phyloP scores from a whole-genome alignment of 208 protist genomes.

The Acanthamoeba rhysodes region DNA sequence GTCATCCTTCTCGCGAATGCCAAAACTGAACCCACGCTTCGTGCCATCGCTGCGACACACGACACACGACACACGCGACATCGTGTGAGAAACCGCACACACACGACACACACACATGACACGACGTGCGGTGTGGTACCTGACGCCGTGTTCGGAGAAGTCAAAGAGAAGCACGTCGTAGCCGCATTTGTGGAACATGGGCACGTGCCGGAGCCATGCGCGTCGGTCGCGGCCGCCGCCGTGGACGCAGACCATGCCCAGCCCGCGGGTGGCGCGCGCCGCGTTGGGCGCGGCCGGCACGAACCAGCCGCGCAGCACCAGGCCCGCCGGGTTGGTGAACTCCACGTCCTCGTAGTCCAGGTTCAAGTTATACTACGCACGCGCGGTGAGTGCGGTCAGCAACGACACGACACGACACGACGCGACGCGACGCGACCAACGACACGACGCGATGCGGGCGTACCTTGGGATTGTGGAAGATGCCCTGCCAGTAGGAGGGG shows the following conservation, averaged over 20 bases:
- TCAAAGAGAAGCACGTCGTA: constrained; percentile 94
- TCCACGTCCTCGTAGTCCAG: constrained; percentile 92
- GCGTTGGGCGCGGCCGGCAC: constrained; percentile 84
- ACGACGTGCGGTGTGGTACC: background rate
- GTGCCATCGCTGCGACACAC: constrained; percentile 87
- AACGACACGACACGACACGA: too few species aligned
- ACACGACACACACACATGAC: background rate
- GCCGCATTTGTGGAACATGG: constrained; percentile 92
- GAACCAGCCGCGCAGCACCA: constrained; percentile 93
- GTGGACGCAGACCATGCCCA: constrained; percentile 94
- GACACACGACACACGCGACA: background rate
- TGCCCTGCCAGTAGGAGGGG: constrained; percentile 94
- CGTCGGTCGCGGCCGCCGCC: constrained; percentile 94
- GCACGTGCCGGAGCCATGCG: constrained; percentile 94
- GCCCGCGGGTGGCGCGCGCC: constrained; percentile 21
- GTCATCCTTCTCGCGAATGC: constrained; percentile 94
- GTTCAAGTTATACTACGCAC: constrained; percentile 87
- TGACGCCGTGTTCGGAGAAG: constrained; percentile 93
- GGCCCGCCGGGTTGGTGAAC: constrained; percentile 90
- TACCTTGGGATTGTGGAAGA: constrained; percentile 91
- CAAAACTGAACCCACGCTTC: constrained; percentile 93
- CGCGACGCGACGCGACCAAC: background rate
- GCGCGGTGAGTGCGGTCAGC: too few species aligned
- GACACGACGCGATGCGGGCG: background rate
- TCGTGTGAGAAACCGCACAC: background rate